Base-by-base conservation (phyloP, 2,329 filamentous ascomycete genomes). In the Cordyceps cicadae region DNA sequence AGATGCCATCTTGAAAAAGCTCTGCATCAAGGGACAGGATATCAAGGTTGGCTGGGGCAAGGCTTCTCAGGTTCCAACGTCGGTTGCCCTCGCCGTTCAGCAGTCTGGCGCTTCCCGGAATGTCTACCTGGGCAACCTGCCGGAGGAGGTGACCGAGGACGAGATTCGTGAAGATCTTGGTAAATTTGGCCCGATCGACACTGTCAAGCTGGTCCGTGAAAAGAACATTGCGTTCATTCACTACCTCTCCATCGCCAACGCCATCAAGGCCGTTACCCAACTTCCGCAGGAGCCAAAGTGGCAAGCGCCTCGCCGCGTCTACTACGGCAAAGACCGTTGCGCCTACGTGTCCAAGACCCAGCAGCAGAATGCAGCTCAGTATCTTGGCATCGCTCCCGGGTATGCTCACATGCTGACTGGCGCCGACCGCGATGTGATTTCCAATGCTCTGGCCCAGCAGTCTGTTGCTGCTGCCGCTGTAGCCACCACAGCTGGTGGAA, bases 41-140 rank as follows among this genome's bases (percentile, higher is more conserved):
- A 97, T 99, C 80, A 99, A 99, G 81, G 92, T 99, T 69, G 94
- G 94, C 64, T 99, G 94, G 94, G 94, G 94, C 65, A 99, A 99
- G 78, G 93, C 94, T 37, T 97, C 94, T 3, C 93, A 96, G 75
- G 94, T 99, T 0, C 94, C 94, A 3, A 97, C 93, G 2, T 97
- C 94, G 2, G 94, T 99, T 52, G 92, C 92, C n/a, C 81, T 97
- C 62, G 93, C 94, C 52, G 94, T 97, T 37, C 94, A 99, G 77
- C 94, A 99, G 76, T 97, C 92, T 14, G 92, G 92, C 57, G 94
- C 94, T 34, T 99, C 94, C 19, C 86, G 94, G 65, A 99, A 99
- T 71, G 94, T 99, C 39, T 99, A 99, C 71, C 81, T 99, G 49
- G 94, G 94, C 59, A 97, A 96, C 72, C 76, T 99, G 62, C 84